Base-by-base conservation (phyloP, 306 rosid genomes). In the Begonia peltatifolia region DNA sequence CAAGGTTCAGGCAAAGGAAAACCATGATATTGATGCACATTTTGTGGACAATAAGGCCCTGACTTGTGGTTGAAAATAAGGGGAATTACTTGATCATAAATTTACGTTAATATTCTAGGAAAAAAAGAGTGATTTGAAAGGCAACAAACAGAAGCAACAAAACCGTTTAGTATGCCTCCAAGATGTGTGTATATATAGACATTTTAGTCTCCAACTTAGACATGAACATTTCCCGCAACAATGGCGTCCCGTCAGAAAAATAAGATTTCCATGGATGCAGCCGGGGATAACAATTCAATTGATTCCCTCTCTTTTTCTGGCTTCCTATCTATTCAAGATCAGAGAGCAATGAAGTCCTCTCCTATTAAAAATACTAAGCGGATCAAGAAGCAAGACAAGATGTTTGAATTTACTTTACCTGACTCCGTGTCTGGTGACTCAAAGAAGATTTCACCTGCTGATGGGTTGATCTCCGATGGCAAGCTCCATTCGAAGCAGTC, bases 281-380 rank as follows among this genome's bases (percentile, higher is more conserved):
- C 54, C 5, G 63, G 67, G 20, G 81, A 66, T 25, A 30, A 54
- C 63, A 44, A 50, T 62, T 67, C 82, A 23, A 12, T 58, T 6
- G 84, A 75, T 15, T 82, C 88, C 1, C 74, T 87, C 51, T 80
- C 93, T 11, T 87, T 87, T 53, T 59, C 82, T 20, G 82, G 66
- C 63, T 76, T 75, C 46, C 52, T 80, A 57, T 68, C 78, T 42
- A 56, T 74, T 54, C 79, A 82, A 62, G 78, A 83, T 59, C 76
- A 66, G 67, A 79, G 74, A 52, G 69, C 72, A 59, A 41, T 62
- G 20, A 67, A 68, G 58, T 22, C 54, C 48, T 67, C 60, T 55
- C 58, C 72, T 47, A 59, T 51, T 11, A 58, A 61, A 62, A 66
- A 1, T 5, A 52, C 61, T 16, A 71, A 38, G 55, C 54, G 35